Evolutionary conservation across 2,329 filamentous ascomycete species (phyloP).

Genomic region (Fusarium neocosmosporiellum): DNA sequence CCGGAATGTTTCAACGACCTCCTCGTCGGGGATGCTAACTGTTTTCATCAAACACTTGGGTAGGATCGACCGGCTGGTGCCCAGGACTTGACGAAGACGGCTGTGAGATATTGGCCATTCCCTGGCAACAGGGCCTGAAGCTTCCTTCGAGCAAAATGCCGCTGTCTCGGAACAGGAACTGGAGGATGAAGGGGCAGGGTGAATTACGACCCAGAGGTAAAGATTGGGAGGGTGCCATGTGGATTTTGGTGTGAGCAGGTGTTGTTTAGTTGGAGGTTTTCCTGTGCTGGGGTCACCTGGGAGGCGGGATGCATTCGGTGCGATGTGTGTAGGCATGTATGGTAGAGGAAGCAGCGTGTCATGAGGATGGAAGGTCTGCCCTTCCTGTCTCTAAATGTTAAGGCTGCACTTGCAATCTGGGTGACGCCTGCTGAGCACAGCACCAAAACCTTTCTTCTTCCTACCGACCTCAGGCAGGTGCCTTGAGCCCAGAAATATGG

Average conservation of each 20-base stretch:
- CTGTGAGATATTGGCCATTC: slow-evolving; percentile 19
- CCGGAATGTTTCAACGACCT: neutral
- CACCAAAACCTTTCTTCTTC: neutral
- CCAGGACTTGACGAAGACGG: neutral
- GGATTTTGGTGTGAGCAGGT: neutral
- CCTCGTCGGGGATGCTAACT: slow-evolving; percentile 22
- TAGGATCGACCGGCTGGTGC: neutral
- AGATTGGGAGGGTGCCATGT: neutral
- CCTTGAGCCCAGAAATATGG: neutral
- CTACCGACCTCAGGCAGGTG: neutral
- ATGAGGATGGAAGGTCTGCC: neutral
- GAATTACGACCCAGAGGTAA: neutral
- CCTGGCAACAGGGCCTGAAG: neutral
- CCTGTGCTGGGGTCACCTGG: neutral
- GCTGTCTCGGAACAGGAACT: neutral
- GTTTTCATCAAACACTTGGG: slow-evolving; percentile 38
- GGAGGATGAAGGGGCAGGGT: neutral
- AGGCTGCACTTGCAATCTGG: neutral
- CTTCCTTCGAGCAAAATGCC: neutral
- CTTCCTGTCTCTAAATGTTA: neutral
- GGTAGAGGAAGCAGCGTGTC: neutral
- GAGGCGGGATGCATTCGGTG: neutral
- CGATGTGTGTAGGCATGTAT: neutral
- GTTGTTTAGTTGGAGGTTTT: neutral
- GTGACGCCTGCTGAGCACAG: neutral